phyloP scores from a whole-genome alignment of 2,329 filamentous ascomycete species.

The Exophiala alcalophila region DNA sequence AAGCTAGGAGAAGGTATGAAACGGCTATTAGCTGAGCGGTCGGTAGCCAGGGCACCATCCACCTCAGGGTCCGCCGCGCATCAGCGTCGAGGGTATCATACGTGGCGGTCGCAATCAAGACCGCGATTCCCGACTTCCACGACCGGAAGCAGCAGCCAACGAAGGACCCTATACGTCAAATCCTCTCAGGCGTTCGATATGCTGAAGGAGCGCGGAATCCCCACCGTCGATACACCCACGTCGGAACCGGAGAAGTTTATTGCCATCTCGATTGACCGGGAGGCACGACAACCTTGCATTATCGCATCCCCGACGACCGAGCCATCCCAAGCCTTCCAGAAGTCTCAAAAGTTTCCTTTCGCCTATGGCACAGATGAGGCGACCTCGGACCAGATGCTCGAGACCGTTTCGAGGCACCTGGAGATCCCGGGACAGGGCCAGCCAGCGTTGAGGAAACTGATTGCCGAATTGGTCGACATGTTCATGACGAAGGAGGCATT shows the following conservation, averaged over 20 bases:
- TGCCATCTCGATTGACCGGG: conserved; percentile 64
- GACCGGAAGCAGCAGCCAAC: conserved; percentile 40
- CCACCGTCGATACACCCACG: conserved; percentile 40
- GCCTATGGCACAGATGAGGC: conserved; percentile 53
- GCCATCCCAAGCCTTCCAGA: conserved; percentile 42
- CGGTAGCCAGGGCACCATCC: conserved; percentile 37
- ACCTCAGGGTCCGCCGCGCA: conserved; percentile 32
- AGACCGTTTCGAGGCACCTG: conserved; percentile 47
- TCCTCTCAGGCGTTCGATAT: conserved; percentile 55
- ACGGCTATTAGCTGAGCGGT: conserved; percentile 50
- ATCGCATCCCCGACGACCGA: conserved; percentile 55
- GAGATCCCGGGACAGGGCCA: conserved; percentile 50
- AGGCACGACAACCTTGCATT: conserved; percentile 61
- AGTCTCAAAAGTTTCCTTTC: conserved; percentile 59
- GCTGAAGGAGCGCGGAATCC: conserved; percentile 52
- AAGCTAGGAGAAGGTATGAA: conserved; percentile 70
- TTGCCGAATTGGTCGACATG: conserved; percentile 56
- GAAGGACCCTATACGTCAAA: conserved; percentile 55
- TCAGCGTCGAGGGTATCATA: conserved; percentile 55
- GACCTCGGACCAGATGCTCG: conserved; percentile 44
- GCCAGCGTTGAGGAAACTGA: conserved; percentile 47
- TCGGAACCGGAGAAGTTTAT: conserved; percentile 50
- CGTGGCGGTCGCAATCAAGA: conserved; percentile 36
- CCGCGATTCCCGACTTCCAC: not conserved
- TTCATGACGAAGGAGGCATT: conserved; percentile 66